Conservation (phyloP, 176 grass and related monocot species). For the Thinopyrum elongatum region DNA sequence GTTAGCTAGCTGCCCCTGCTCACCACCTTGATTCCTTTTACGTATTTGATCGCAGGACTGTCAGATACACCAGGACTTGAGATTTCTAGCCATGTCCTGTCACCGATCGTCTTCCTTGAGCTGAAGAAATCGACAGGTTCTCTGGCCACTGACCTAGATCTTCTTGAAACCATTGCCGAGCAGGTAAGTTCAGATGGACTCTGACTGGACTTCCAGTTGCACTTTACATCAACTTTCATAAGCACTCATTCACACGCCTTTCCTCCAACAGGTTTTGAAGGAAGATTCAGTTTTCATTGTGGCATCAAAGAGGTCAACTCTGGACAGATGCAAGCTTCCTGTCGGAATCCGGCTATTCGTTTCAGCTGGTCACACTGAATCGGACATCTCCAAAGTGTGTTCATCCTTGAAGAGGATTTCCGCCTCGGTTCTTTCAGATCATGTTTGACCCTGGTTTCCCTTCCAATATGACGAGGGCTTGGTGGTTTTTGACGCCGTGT, state of each 20-base stretch:
- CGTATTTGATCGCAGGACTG: conserved; percentile 51
- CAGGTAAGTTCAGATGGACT: conserved; percentile 39
- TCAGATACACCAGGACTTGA: conserved; percentile 60
- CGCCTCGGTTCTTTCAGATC: conserved; percentile 55
- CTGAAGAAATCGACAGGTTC: conserved; percentile 75
- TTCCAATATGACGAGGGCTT: not conserved
- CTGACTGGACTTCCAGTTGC: not conserved
- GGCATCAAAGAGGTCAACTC: conserved; percentile 63
- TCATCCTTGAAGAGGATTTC: conserved; percentile 74
- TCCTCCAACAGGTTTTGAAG: conserved; percentile 53
- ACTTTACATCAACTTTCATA: conserved; percentile 11
- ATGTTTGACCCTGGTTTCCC: conserved; percentile 24
- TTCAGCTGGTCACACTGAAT: conserved; percentile 70
- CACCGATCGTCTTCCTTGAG: conserved; percentile 74
- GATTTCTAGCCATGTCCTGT: conserved; percentile 67
- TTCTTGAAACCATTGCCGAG: conserved; percentile 69
- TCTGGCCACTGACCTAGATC: conserved; percentile 40
- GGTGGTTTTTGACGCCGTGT: not conserved
- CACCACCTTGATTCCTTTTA: conserved; percentile 9
- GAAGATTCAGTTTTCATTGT: conserved; percentile 92
- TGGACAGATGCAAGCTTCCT: conserved; percentile 81
- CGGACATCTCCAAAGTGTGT: conserved; percentile 54
- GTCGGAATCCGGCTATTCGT: conserved; percentile 73
- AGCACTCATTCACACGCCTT: conserved; percentile 8
- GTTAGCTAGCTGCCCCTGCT: not conserved